phyloP scores from a whole-genome alignment of 306 rosid species.

The Inga laurina region DNA sequence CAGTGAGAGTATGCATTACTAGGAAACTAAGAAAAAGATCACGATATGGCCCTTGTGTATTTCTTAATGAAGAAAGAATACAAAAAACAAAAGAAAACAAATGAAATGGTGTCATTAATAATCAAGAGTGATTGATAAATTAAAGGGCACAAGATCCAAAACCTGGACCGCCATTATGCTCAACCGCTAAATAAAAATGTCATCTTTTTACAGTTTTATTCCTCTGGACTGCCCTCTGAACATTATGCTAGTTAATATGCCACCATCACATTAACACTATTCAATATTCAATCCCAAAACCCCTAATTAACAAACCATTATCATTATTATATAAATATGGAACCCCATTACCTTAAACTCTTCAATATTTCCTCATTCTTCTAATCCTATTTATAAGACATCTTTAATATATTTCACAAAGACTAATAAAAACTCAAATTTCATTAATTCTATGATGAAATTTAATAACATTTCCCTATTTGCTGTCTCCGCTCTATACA shows the following conservation, averaged over 20 bases:
- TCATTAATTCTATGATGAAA: too few species aligned
- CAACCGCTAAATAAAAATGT: slow-evolving; percentile 32
- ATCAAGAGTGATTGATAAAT: slow-evolving; percentile 28
- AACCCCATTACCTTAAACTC: neutral
- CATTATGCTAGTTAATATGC: slow-evolving; percentile 25
- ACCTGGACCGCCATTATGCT: slow-evolving; percentile 45
- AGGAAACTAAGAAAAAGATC: neutral
- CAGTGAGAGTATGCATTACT: neutral
- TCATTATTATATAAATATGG: too few species aligned
- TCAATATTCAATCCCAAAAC: neutral
- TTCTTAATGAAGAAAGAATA: slow-evolving; percentile 35
- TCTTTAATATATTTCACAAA: too few species aligned
- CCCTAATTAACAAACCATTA: neutral
- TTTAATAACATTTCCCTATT: too few species aligned
- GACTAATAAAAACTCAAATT: too few species aligned
- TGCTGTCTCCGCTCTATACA: too few species aligned
- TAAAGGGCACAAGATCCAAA: slow-evolving; percentile 82
- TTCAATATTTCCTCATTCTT: neutral
- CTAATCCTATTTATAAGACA: too few species aligned
- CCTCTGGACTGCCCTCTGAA: slow-evolving; percentile 44
- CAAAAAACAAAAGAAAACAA: slow-evolving; percentile 1
- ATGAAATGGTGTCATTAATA: neutral
- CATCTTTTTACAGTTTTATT: slow-evolving; percentile 35
- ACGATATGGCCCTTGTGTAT: slow-evolving; percentile 32
- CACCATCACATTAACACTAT: slow-evolving; percentile 36